Evolutionary conservation across 2,329 filamentous ascomycete genomes (phyloP).

Genomic region (Canariomyces notabilis): DNA sequence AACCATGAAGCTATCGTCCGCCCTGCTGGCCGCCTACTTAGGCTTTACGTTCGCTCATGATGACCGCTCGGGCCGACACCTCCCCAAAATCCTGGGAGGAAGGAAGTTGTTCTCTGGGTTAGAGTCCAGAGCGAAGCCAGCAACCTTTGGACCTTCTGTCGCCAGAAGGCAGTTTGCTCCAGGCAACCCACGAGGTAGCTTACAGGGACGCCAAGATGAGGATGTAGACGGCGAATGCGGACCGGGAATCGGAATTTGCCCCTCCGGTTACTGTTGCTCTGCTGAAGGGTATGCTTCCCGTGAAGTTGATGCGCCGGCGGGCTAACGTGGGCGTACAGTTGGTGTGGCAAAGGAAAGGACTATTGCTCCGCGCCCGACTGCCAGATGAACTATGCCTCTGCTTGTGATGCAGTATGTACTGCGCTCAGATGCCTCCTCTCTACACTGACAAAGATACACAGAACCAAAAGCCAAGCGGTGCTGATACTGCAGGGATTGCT

Average conservation of each 20-base stretch:
- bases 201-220: constrained; percentile 21
- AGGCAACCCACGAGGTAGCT: neutral
- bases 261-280: constrained; percentile 32
- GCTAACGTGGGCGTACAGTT: constrained; percentile 33
- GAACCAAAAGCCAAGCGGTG: constrained; percentile 49
- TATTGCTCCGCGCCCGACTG: constrained; percentile 60
- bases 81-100: constrained; percentile 28
- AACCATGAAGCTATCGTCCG: constrained; percentile 26
- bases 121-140: constrained; percentile 9
- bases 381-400: constrained; percentile 55
- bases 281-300: constrained; percentile 26
- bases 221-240: constrained; percentile 28
- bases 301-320: neutral
- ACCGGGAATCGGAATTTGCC: constrained; percentile 27
- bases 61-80: constrained; percentile 21
- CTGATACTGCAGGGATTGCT: constrained; percentile 48
- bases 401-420: constrained; percentile 46
- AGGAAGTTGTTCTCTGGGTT: constrained; percentile 26
- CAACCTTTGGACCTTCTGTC: neutral
- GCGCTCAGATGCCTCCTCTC: neutral
- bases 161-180: constrained; percentile 5
- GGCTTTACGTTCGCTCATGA: constrained; percentile 27
- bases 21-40: constrained; percentile 25
- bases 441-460: constrained; percentile 15
- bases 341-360: constrained; percentile 49